Base-by-base conservation (phyloP, 306 rosid species). In the Astragalus membranaceus region DNA sequence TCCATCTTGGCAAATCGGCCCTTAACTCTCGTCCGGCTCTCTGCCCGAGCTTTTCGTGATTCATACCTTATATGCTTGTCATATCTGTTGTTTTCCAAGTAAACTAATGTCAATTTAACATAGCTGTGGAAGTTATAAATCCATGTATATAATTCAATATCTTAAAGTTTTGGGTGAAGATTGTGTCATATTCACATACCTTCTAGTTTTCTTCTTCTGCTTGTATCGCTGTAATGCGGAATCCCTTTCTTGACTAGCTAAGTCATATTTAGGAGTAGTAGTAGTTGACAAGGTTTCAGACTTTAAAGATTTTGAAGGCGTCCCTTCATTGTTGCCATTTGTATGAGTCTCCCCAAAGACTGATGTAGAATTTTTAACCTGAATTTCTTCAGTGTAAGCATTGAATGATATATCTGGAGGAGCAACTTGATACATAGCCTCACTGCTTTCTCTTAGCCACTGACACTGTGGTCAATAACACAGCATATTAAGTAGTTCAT, bases 161-260 rank as follows among this genome's bases (percentile, higher is more conserved):
- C n/a, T n/a, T n/a, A n/a, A n/a, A n/a, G n/a, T n/a, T n/a, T n/a
- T n/a, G n/a, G n/a, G n/a, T n/a, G n/a, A n/a, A n/a, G n/a, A n/a
- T n/a, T n/a, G n/a, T n/a, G n/a, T n/a, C n/a, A n/a, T n/a, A n/a
- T n/a, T n/a, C n/a, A n/a, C n/a, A n/a, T 85, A 92, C 98, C 98
- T 92, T 79, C 98, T 87, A 29, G 95, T 83, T 84, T 84, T 89
- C 85, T 81, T 92, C 86, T 92, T 92, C 84, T 87, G 90, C 84
- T 92, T 92, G 85, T 92, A 92, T 32, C 98, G 87, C 53, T 86
- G 78, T 47, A 92, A 75, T 14, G 98, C 96, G 26, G 90, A 84
- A 80, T 89, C 96, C 71, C 98, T 81, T 47, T 87, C 88, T 77
- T 84, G 92, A 69, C 80, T 86, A 8, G 73, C 74, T 64, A 88